Evolutionary conservation across 805 yeast genomes (phyloP).

Genomic region (Metschnikowia lunata): DNA sequence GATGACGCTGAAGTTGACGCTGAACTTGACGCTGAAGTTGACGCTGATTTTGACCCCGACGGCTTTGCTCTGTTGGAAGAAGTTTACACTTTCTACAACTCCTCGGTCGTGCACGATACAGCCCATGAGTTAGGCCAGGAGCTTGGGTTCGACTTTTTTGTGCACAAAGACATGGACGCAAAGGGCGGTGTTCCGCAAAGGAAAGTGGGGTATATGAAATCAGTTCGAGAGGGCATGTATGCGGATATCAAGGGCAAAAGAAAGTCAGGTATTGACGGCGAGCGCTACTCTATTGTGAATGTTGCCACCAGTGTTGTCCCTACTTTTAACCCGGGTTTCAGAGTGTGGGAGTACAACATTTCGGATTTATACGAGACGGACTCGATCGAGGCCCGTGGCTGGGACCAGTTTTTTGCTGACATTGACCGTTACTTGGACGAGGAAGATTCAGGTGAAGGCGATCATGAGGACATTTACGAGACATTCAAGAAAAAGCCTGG

Average conservation of each 20-base stretch:
- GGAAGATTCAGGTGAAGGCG: conserved; percentile 14
- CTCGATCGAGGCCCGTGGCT: conserved; percentile 36
- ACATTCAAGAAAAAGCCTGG: conserved; percentile 16
- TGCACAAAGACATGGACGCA: conserved; percentile 22
- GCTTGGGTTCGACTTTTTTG: conserved; percentile 11
- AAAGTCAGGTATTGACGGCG: conserved; percentile 42
- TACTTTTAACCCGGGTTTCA: conserved; percentile 75
- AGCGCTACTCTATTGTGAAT: conserved; percentile 65
- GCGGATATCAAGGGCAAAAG: conserved; percentile 43
- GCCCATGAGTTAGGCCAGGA: conserved; percentile 12
- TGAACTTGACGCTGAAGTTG: conserved; percentile 4
- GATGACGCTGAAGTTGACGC: background rate
- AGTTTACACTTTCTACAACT: conserved; percentile 6
- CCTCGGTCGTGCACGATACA: conserved; percentile 9
- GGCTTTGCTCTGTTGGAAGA: conserved; percentile 3
- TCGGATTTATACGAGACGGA: conserved; percentile 42
- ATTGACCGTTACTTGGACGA: conserved; percentile 16
- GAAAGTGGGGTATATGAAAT: conserved; percentile 60
- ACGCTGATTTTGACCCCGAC: conserved; percentile 4
- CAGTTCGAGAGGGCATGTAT: conserved; percentile 51
- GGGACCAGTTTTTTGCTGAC: conserved; percentile 54
- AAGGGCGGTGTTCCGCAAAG: conserved; percentile 65
- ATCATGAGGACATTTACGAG: conserved; percentile 4
- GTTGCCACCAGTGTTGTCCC: conserved; percentile 76
- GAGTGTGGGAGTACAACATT: conserved; percentile 84